Percentiles rank a stretch among this genome's conserved stretches.
Conservation (phyloP, 192 early-diverging fungal species). For the Coemansia sp. region DNA sequence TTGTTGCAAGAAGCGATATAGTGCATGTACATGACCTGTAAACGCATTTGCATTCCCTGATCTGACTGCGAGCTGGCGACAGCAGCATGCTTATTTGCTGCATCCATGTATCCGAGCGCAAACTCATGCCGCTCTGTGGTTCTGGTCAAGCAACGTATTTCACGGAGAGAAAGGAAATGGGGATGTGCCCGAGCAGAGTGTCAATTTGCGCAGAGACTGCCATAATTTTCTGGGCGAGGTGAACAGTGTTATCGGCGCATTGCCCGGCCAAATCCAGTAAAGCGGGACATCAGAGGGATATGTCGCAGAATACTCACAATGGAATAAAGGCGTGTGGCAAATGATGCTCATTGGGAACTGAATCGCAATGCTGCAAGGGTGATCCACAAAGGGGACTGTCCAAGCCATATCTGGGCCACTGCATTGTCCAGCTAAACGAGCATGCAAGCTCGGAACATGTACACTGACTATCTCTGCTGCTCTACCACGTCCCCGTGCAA, state of each 20-base stretch:
- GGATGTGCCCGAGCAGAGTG: background rate
- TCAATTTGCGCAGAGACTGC: too few species aligned
- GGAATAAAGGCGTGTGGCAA: background rate
- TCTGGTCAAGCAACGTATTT: background rate
- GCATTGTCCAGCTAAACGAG: background rate
- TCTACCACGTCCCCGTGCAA: background rate
- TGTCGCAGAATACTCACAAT: constrained; percentile 4
- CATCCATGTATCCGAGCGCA: constrained; percentile 4
- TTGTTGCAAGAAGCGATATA: background rate
- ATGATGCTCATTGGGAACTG: background rate
- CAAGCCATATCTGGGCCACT: background rate
- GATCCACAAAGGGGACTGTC: background rate
- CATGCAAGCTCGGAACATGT: background rate
- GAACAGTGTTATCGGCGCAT: too few species aligned
- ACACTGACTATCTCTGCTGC: background rate
- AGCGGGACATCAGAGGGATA: background rate
- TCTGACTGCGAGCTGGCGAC: background rate
- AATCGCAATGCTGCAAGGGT: background rate
- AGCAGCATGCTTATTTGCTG: constrained; percentile 2
- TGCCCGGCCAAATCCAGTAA: background rate
- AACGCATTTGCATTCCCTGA: background rate
- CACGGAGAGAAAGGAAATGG: background rate
- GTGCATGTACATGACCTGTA: background rate
- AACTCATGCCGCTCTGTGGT: background rate
- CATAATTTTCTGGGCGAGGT: too few species aligned